Conservation (phyloP, 805 yeast species). For the Isabelozyma gotoi region DNA sequence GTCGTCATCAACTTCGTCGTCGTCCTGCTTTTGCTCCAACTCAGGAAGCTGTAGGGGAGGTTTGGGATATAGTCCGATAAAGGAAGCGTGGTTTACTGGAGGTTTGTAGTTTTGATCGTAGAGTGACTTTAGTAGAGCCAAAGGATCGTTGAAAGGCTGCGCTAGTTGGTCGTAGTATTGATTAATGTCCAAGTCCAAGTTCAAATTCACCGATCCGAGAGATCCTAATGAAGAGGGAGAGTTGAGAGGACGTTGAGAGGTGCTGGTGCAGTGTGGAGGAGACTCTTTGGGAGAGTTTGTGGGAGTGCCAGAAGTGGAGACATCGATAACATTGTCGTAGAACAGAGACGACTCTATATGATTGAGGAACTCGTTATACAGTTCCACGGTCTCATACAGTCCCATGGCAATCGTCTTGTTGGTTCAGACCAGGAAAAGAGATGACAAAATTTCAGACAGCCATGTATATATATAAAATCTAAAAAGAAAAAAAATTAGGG, state of each 20-base stretch:
- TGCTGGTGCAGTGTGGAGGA: background rate
- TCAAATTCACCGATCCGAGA: background rate
- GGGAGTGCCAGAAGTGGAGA: background rate
- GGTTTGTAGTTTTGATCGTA: background rate
- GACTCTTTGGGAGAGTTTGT: background rate
- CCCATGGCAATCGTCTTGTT: background rate
- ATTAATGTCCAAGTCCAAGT: background rate
- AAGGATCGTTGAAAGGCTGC: no score
- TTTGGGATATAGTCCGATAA: background rate
- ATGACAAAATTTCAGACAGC: background rate
- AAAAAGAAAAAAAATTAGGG: no score
- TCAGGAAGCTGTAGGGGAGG: background rate
- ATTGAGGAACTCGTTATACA: slow-evolving; percentile 2
- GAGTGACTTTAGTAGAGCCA: no score
- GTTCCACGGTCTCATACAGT: background rate
- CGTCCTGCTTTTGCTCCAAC: background rate
- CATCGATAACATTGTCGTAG: background rate
- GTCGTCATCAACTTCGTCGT: slow-evolving; percentile 4
- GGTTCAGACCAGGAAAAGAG: background rate
- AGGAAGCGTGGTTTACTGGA: background rate
- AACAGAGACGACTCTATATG: slow-evolving; percentile 1
- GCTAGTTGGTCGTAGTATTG: background rate
- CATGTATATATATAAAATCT: background rate
- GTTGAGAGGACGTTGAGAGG: no score
- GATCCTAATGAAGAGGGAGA: background rate